Evolutionary conservation across 768 basidiomycete genomes (phyloP).

Genomic region (Postia placenta): DNA sequence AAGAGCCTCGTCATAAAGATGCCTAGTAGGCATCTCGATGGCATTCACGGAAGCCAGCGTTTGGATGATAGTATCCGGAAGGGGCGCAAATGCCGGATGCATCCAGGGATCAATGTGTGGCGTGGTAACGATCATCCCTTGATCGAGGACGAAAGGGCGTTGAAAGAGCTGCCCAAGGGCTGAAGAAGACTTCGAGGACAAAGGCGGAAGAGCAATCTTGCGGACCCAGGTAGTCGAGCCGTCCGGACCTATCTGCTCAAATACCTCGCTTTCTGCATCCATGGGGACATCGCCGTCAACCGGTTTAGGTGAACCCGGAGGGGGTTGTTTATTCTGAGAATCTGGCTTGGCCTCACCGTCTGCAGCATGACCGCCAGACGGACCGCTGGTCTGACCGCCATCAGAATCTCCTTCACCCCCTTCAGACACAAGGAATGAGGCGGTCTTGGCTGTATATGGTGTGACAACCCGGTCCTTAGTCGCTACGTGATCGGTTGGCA

Average conservation of each 20-base stretch:
- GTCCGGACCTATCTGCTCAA: conserved; percentile 15
- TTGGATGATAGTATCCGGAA: conserved; percentile 51
- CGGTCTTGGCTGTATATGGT: conserved; percentile 41
- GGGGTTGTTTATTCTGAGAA: conserved; percentile 20
- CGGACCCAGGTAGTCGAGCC: conserved; percentile 39
- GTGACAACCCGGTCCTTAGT: conserved; percentile 30
- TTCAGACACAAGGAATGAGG: conserved; percentile 43
- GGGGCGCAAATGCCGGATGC: conserved; percentile 51
- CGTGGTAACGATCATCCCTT: conserved; percentile 32
- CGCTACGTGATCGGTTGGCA: conserved; percentile 36
- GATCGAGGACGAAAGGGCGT: conserved; percentile 30
- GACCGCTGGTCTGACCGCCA: conserved; percentile 4
- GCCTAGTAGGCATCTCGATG: conserved; percentile 54
- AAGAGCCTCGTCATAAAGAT: conserved; percentile 46
- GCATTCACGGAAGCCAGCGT: conserved; percentile 47
- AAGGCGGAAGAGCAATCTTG: conserved; percentile 4
- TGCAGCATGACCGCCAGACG: conserved; percentile 14
- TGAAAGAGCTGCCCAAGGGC: conserved; percentile 14
- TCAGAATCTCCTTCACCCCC: conserved; percentile 13
- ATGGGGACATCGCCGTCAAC: conserved; percentile 19
- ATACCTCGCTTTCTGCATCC: conserved; percentile 16
- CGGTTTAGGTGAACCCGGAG: conserved; percentile 16
- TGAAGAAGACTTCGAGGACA: background rate
- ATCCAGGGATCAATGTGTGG: conserved; percentile 52
- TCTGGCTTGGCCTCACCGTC: conserved; percentile 20